phyloP scores from a whole-genome alignment of 2,329 filamentous ascomycete genomes.

The Aphanocladium album region DNA sequence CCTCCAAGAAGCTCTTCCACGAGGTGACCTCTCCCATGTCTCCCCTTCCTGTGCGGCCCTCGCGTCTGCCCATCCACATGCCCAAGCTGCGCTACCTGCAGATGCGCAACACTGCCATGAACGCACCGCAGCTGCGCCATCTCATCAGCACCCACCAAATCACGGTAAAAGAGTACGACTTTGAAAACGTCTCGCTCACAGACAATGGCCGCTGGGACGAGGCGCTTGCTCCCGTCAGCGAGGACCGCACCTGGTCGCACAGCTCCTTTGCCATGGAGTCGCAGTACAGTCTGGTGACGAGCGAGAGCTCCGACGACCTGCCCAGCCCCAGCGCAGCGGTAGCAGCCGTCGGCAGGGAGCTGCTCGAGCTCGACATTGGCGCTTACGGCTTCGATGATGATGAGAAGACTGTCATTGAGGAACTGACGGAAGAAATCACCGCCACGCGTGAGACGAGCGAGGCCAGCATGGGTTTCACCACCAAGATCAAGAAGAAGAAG shows the following conservation, averaged over 20 bases:
- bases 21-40: constrained; percentile 63
- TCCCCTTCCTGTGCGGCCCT: constrained; percentile 48
- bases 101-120: constrained; percentile 68
- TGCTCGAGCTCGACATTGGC: constrained; percentile 36
- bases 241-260: constrained; percentile 35
- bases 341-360: constrained; percentile 46
- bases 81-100: constrained; percentile 62
- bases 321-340: constrained; percentile 49
- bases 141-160: constrained; percentile 64
- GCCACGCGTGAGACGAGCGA: constrained; percentile 24
- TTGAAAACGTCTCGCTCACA: constrained; percentile 68
- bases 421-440: constrained; percentile 30
- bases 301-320: constrained; percentile 33
- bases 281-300: constrained; percentile 28
- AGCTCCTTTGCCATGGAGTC: constrained; percentile 21
- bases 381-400: constrained; percentile 33
- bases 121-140: constrained; percentile 62
- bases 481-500: constrained; percentile 45
- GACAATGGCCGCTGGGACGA: constrained; percentile 73
- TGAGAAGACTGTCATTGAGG: constrained; percentile 27
- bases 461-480: constrained; percentile 37
- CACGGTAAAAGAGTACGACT: constrained; percentile 71
- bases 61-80: constrained; percentile 58
- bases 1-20: constrained; percentile 54
- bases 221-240: constrained; percentile 64